A percentile compares a stretch with the other conserved stretches of the same genome.
Conservation (phyloP, 2,329 filamentous ascomycete species). For the Parastagonospora avenae region DNA sequence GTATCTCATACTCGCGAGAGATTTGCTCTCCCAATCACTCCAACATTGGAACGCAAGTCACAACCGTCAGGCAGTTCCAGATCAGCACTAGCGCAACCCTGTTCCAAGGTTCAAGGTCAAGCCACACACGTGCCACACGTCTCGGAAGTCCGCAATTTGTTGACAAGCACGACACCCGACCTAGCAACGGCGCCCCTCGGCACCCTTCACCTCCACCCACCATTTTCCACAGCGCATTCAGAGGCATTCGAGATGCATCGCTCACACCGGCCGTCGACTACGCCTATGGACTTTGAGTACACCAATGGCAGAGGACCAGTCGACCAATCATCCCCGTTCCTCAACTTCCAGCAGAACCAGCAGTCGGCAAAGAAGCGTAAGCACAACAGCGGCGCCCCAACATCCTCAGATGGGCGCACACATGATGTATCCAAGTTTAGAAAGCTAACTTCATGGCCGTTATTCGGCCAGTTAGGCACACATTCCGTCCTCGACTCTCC, state of each 20-base stretch:
- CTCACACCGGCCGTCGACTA: slow-evolving; percentile 46
- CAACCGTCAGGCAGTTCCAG: not conserved
- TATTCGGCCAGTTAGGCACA: slow-evolving; percentile 28
- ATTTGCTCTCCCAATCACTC: no score
- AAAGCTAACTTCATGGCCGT: slow-evolving; percentile 19
- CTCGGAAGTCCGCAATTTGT: slow-evolving; percentile 22
- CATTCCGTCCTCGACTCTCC: slow-evolving; percentile 52
- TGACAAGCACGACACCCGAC: slow-evolving; percentile 14
- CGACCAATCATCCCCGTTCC: slow-evolving; percentile 56
- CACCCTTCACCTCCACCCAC: not conserved
- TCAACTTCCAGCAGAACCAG: slow-evolving; percentile 38
- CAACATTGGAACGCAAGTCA: not conserved
- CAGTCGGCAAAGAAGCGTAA: slow-evolving; percentile 48
- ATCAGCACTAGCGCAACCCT: not conserved
- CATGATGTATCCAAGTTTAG: slow-evolving; percentile 1
- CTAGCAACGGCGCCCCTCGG: slow-evolving; percentile 10
- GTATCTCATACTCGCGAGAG: not conserved
- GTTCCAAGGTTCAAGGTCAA: not conserved
- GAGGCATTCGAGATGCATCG: slow-evolving; percentile 28
- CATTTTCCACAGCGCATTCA: not conserved
- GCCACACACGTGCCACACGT: no score
- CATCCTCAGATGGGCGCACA: slow-evolving; percentile 5
- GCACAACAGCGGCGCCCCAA: slow-evolving; percentile 7
- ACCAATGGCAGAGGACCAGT: slow-evolving; percentile 53
- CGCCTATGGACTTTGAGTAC: slow-evolving; percentile 62